phyloP scores from a whole-genome alignment of 257 asterid genomes.

The Henckelia pumila region DNA sequence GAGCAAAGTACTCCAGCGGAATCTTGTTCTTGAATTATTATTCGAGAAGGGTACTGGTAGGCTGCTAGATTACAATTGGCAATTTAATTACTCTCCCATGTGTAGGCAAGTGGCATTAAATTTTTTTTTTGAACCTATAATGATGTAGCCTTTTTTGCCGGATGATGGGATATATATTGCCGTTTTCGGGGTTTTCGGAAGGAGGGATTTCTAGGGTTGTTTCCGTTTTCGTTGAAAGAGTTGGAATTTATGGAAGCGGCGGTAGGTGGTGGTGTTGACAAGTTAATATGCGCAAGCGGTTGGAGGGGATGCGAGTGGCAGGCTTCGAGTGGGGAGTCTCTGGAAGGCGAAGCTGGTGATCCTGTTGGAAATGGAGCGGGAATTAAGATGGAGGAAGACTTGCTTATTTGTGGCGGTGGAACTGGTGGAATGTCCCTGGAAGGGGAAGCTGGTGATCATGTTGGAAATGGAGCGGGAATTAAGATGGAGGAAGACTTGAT shows the following conservation, averaged over 20 bases:
- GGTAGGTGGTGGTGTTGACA: constrained; percentile 23
- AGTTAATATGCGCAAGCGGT: constrained; percentile 31
- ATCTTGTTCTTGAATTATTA: too few species aligned
- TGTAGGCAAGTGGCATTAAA: background rate
- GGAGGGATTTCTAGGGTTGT: background rate
- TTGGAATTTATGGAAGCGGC: constrained; percentile 24
- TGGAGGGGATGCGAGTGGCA: constrained; percentile 29
- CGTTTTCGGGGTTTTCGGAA: background rate
- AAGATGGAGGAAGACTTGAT: background rate
- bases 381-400: constrained; percentile 2
- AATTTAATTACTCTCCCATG: background rate
- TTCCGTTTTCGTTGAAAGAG: background rate
- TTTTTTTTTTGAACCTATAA: background rate
- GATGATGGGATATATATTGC: background rate
- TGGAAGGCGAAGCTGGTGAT: constrained; percentile 24
- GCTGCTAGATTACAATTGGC: background rate
- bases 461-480: background rate
- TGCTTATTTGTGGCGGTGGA: constrained; percentile 10
- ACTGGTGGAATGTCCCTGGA: constrained; percentile 17
- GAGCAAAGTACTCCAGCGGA: too few species aligned
- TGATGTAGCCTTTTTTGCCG: background rate
- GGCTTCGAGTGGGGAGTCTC: constrained; percentile 31
- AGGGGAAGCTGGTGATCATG: constrained; percentile 19
- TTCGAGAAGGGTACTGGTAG: background rate
- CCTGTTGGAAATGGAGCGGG: constrained; percentile 1